These are phyloP conservation scores for Crithidia acanthocephali DNA, from an alignment of 208 protist genomes.

Conservation along the genomic window DNA sequence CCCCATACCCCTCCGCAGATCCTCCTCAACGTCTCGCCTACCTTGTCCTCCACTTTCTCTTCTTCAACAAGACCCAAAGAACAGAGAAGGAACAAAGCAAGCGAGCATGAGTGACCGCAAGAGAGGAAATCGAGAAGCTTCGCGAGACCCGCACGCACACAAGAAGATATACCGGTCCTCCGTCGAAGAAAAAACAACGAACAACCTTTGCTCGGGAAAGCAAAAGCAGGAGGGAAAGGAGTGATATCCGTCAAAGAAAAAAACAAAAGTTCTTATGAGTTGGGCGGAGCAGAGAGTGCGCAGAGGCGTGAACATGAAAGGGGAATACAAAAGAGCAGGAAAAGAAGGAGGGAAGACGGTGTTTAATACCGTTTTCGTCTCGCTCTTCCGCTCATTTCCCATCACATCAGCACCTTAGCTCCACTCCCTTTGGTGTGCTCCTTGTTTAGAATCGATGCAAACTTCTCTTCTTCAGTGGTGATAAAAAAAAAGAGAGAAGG, in stretches of 20 bases:
- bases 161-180: constrained; percentile 16
- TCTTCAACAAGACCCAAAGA: too few species aligned
- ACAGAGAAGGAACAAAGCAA: not conserved
- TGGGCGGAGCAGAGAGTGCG: constrained; percentile 29
- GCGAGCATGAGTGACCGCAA: not conserved
- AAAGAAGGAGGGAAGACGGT: constrained; percentile 8
- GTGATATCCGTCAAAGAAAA: constrained; percentile 30
- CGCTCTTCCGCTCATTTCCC: not conserved
- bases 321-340: constrained; percentile 5
- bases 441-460: constrained; percentile 18
- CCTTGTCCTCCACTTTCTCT: not conserved
- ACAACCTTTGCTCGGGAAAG: constrained; percentile 15
- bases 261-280: constrained; percentile 71
- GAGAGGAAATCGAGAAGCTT: constrained; percentile 6
- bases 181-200: constrained; percentile 15
- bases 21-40: not conserved
- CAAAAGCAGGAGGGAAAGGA: constrained; percentile 25
- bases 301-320: not conserved
- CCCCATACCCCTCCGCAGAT: not conserved
- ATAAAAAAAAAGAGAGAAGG: not conserved
- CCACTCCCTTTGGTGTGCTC: constrained; percentile 6
- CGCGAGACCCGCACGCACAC: constrained; percentile 12
- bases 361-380: not conserved
- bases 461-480: not conserved
- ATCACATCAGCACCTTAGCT: not conserved